Conservation (phyloP, 495 filamentous ascomycete species). For the Penicillium antarcticum region DNA sequence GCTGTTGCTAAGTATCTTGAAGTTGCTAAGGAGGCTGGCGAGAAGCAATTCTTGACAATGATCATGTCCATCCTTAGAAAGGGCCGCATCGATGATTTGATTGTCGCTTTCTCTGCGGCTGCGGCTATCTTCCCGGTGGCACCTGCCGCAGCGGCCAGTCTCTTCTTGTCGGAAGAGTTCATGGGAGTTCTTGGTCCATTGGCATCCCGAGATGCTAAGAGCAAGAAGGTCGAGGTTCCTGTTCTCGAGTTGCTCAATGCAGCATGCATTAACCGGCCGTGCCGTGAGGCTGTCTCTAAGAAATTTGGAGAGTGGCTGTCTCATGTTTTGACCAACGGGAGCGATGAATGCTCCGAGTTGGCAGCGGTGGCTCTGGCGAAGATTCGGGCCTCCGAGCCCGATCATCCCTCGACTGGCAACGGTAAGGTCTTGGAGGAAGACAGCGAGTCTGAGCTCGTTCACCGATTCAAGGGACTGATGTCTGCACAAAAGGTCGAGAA, state of each 20-base stretch:
- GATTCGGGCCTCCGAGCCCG: constrained; percentile 51
- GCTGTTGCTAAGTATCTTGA: constrained; percentile 78
- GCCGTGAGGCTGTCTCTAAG: constrained; percentile 74
- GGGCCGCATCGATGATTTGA: constrained; percentile 55
- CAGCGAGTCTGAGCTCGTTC: constrained; percentile 66
- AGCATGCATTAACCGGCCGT: constrained; percentile 77
- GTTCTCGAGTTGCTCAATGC: constrained; percentile 85
- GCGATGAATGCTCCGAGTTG: constrained; percentile 59
- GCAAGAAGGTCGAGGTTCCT: constrained; percentile 72
- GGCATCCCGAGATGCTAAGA: constrained; percentile 70
- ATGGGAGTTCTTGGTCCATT: constrained; percentile 64
- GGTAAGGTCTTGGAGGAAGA: constrained; percentile 42
- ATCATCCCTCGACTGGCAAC: constrained; percentile 32
- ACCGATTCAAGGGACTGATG: constrained; percentile 76
- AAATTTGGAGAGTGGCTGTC: constrained; percentile 82
- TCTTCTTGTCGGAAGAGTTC: constrained; percentile 87
- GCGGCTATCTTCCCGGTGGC: constrained; percentile 82
- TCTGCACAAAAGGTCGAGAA: constrained; percentile 54
- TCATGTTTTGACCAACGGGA: constrained; percentile 66
- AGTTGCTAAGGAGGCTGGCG: constrained; percentile 63
- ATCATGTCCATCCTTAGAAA: constrained; percentile 54
- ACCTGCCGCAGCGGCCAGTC: constrained; percentile 60
- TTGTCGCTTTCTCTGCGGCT: constrained; percentile 83
- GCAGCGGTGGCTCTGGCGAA: constrained; percentile 88
- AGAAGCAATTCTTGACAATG: constrained; percentile 62